Evolutionary conservation across 164 flowering plant species (phyloP).

Genomic region (Sextonia rubra): DNA sequence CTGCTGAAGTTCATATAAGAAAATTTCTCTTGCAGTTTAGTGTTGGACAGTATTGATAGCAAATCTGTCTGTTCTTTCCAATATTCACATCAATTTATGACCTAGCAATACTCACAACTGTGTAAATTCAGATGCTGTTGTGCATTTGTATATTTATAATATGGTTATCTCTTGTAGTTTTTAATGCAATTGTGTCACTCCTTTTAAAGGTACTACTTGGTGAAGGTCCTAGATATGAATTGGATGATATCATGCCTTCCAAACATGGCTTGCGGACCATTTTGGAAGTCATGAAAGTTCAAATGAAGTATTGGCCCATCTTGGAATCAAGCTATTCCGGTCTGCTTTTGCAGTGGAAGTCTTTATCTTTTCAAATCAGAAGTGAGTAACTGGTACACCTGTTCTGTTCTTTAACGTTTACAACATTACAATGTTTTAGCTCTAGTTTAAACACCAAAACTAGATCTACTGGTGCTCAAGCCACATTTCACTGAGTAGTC

Average conservation of each 20-base stretch:
- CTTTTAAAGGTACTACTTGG: constrained; percentile 77
- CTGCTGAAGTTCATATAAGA: no score
- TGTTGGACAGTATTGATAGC: not conserved
- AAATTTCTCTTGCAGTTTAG: not conserved
- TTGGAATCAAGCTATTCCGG: constrained; percentile 35
- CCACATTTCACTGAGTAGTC: no score
- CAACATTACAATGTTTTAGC: not conserved
- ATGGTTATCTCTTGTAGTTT: not conserved
- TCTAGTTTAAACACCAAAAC: not conserved
- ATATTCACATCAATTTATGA: not conserved
- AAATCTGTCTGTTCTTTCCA: not conserved
- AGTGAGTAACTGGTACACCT: constrained; percentile 38
- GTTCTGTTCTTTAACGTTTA: not conserved
- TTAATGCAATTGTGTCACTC: constrained; percentile 1
- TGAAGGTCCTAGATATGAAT: constrained; percentile 43
- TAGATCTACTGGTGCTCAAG: not conserved
- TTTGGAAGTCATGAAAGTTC: constrained; percentile 72
- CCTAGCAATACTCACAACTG: not conserved
- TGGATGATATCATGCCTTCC: constrained; percentile 44
- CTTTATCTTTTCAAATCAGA: constrained; percentile 23
- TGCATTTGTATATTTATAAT: not conserved
- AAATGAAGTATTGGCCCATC: constrained; percentile 71
- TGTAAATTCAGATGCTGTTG: not conserved
- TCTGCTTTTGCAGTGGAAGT: constrained; percentile 51
- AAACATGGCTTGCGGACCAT: constrained; percentile 62